Evolutionary conservation across 148 eudicot species (phyloP), one percentile per base, ranked within the genome.

Genomic region (Rhododendron henanense): DNA sequence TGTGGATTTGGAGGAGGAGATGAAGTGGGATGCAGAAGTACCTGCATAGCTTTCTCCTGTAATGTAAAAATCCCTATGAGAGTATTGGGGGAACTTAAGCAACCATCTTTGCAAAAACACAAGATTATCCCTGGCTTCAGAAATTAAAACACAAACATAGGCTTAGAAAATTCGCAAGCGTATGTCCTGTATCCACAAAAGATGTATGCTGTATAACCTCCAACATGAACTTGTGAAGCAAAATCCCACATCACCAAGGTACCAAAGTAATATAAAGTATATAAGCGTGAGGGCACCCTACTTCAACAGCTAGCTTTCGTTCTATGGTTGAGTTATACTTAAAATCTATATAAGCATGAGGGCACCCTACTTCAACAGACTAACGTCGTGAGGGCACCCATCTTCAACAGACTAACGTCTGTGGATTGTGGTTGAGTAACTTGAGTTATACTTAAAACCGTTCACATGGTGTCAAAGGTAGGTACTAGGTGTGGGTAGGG

Each of bases 1-100:
- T 37, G 41, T 59, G 48, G 1, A 82, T 82, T 71, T 41, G 23
- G 48, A 51, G 74, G 8, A 78, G 51, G 53, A 81, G 25, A n/a
- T 79, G 67, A 55, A 35, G 33, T 83, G 53, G 45, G 5, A 19
- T 28, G 69, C 21, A 31, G 67, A 45, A 5, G 77, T 91, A 97
- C 99, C 99, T 88, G 99, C 99, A 92, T 97, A 97, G 86, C 99
- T 97, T 93, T 97, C 99, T 86, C 99, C 99, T 9, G 98, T 94
- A 57, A 97, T 93, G 87, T 86, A 97, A 82, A 97, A 88, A 90
- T 92, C 94, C 73, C 94, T 94, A 18, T 89, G 86, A 33, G 82
- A 90, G 86, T 94, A 95, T 79, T 94, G 95, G 28, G 99, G 99
- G 83, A 95, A 97, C 89, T 94, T 95, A 53, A 87, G 86, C 77